Percentiles rank a stretch among this genome's conserved stretches.
phyloP scores from a whole-genome alignment of 768 basidiomycete genomes.

The Cantharellus anzutake region DNA sequence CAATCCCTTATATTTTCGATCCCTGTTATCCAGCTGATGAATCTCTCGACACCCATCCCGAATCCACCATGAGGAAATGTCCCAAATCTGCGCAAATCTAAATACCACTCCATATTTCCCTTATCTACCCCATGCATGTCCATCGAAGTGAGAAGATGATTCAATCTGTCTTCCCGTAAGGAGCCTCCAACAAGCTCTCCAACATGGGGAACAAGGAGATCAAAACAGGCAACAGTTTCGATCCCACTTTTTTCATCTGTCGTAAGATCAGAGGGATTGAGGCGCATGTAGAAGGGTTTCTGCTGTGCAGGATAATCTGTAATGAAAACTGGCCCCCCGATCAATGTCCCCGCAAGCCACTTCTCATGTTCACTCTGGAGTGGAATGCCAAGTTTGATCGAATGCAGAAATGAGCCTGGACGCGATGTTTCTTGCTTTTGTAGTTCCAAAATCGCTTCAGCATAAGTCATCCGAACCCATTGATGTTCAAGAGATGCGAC shows the following conservation, averaged over 20 bases:
- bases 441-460: constrained; percentile 48
- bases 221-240: constrained; percentile 80
- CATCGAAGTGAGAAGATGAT: constrained; percentile 34
- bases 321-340: constrained; percentile 71
- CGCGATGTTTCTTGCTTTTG: constrained; percentile 12
- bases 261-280: constrained; percentile 19
- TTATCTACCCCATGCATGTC: constrained; percentile 24
- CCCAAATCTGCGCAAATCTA: constrained; percentile 67
- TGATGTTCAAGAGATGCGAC: constrained; percentile 26
- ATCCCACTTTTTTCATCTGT: constrained; percentile 16
- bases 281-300: constrained; percentile 96
- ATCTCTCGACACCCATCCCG: constrained; percentile 87
- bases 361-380: constrained; percentile 87
- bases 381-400: constrained; percentile 44
- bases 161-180: constrained; percentile 54
- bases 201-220: constrained; percentile 69
- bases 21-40: constrained; percentile 74
- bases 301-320: constrained; percentile 65
- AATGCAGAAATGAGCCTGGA: constrained; percentile 1
- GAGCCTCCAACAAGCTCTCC: constrained; percentile 91
- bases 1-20: constrained; percentile 86
- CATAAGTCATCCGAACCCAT: constrained; percentile 67
- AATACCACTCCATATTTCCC: constrained; percentile 35
- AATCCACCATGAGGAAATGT: constrained; percentile 88
- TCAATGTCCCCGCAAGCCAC: constrained; percentile 56